phyloP scores from a whole-genome alignment of 2,329 filamentous ascomycete genomes.

The Mycosphaerella arachidis region DNA sequence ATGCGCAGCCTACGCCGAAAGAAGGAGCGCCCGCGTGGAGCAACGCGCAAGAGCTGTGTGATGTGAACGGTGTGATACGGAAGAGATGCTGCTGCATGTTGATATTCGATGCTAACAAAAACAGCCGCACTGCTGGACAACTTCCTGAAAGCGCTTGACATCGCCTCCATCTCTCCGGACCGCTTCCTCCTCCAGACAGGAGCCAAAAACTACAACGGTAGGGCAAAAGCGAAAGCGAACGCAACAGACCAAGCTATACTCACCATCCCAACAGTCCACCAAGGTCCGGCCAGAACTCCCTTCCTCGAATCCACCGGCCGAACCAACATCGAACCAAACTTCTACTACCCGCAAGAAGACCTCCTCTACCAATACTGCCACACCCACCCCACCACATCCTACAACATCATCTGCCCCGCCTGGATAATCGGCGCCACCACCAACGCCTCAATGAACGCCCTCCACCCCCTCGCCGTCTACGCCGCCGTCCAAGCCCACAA shows the following conservation, averaged over 20 bases:
- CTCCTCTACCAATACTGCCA: conserved; percentile 42
- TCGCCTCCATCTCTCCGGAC: conserved; percentile 42
- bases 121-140: conserved; percentile 46
- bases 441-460: conserved; percentile 49
- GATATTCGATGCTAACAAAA: conserved; percentile 15
- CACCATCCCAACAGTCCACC: conserved; percentile 33
- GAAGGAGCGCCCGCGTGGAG: conserved; percentile 44
- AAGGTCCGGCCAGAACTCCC: conserved; percentile 43
- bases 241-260: neutral
- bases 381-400: conserved; percentile 32
- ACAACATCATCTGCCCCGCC: conserved; percentile 47
- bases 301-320: conserved; percentile 46
- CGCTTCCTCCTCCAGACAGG: conserved; percentile 50
- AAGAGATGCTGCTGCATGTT: conserved; percentile 5
- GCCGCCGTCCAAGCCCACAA: conserved; percentile 45
- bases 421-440: conserved; percentile 46
- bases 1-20: conserved; percentile 48
- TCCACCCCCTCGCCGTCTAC: conserved; percentile 48
- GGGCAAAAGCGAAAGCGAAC: neutral
- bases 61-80: conserved; percentile 45
- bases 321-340: conserved; percentile 46
- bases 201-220: conserved; percentile 48
- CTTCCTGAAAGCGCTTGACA: conserved; percentile 44
- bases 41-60: conserved; percentile 48
- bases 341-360: conserved; percentile 55